Evolutionary conservation across 2,329 filamentous ascomycete species (phyloP), one percentile per base, ranked within the genome.

Genomic region (Lecanosticta acicola): DNA sequence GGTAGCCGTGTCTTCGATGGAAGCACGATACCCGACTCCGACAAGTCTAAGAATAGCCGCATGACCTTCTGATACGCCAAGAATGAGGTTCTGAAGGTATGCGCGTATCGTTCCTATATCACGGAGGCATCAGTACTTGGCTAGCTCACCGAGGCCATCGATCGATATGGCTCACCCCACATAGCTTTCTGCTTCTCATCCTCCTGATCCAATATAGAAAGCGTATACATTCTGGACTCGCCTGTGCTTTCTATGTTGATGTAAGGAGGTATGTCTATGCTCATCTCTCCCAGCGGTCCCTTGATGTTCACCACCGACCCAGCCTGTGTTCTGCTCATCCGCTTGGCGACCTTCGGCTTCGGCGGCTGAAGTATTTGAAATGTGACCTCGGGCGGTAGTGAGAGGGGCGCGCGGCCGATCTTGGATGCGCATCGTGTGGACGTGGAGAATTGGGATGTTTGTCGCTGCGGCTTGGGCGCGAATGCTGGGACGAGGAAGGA

Each of bases 1-100:
- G 26, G 73, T 80, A 18, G 85, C 85, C 32, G 78, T 83, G 48
- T 82, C 71, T 68, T 97, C 90, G 58, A 98, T 78, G 3, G 81
- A 85, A 13, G 93, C 93, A 68, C 91, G 80, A 77, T 96, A 98
- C 50, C 93, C 93, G 48, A 98, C 93, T 63, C 93, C 93, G 20
- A 97, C 89, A 43, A 98, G 78, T 54, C 91, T 84, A 43, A 98
- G 76, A 59, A 98, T 89, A 26, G 90, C 89, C 14, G 87, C 90
- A 71, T 98, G 93, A 29, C 93, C 93, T 77, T 98, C 93, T 32
- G 88, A 94, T 17, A 98, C 93, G 49, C 93, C 93, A 53, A 89
- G 81, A 51, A 98, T 85, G 73, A 94, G 82, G 66, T 93, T 94
- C 61, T 87, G 85, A 44, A 98, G 77, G 64, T 94, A 91, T 26